Base-by-base conservation (phyloP, 352 stramenopile species). In the Peronosclerospora sorghi region DNA sequence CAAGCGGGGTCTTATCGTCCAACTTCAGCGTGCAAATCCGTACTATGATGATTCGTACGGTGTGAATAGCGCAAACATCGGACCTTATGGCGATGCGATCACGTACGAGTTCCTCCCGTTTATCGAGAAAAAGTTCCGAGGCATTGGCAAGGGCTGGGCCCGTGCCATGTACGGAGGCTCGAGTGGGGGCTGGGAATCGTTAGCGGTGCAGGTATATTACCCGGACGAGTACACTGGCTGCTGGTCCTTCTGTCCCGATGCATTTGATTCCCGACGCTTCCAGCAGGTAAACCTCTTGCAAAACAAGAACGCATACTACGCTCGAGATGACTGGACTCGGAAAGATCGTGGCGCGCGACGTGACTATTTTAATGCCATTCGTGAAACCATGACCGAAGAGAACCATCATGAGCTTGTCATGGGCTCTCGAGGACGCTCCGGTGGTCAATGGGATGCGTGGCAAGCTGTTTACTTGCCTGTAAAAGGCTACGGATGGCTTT, bases 41-140 rank as follows among this genome's bases (percentile, higher is more conserved):
- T 86, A 86, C 73, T 86, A 86, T 41, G 73, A 86, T 35, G 73
- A 86, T 48, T 83, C 73, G 48, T 86, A 86, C 51, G 73, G 70
- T 0, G 68, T 86, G 48, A 86, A 86, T 37, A 82, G 68, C 29
- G 73, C 70, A 51, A 86, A 82, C 34, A 76, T 86, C 18, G 73
- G 73, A 1, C 73, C 73, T 4, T 86, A 86, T 43, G 73, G 73
- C 18, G 73, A 86, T 23, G 73, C 73, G 9, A 83, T 86, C 59
- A 86, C 70, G 34, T 75, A 68, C 57, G 73, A 86, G 38, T 86
- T 86, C 46, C 39, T 86, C n/a, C 73, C 73, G 35, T 81, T 57
- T 38, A 48, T 86, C 12, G 73, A 83, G 46, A 26, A 51, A 1
- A 56, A 68, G 38, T 86, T 81, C 52, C 70, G 73, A 17, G 73